Conservation (phyloP, 805 yeast genomes). For the Cyberlindnera subsufficiens region DNA sequence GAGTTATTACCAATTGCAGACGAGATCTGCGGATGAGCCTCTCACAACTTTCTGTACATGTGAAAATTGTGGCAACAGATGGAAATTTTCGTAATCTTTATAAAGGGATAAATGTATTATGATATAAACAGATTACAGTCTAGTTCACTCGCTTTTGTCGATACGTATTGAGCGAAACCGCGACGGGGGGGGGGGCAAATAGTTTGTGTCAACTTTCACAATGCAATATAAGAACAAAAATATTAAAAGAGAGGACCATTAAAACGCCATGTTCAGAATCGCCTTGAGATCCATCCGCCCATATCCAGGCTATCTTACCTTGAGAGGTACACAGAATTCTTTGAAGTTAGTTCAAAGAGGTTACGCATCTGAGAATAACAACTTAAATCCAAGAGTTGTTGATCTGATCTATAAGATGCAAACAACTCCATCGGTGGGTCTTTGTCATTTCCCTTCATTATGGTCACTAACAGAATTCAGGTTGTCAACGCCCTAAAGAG, state of each 20-base stretch:
- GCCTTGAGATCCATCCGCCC: too few relatives aligned
- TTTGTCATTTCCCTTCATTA: too few relatives aligned
- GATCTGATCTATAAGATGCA: conserved; percentile 12
- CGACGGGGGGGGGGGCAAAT: too few relatives aligned
- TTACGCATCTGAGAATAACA: conserved; percentile 10
- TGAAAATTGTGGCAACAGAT: conserved; percentile 94
- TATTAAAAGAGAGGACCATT: too few relatives aligned
- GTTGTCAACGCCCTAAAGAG: conserved; percentile 1
- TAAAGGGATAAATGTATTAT: not conserved
- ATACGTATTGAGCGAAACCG: too few relatives aligned
- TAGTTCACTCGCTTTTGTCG: too few relatives aligned
- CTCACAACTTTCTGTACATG: conserved; percentile 97
- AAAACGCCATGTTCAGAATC: too few relatives aligned
- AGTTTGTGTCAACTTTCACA: too few relatives aligned
- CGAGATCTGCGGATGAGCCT: conserved; percentile 98
- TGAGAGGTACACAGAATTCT: not conserved
- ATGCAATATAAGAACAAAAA: too few relatives aligned
- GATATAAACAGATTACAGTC: not conserved
- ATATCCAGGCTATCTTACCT: too few relatives aligned
- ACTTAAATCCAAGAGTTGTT: conserved; percentile 8
- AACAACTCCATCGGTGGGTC: conserved; percentile 10
- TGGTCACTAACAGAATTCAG: too few relatives aligned
- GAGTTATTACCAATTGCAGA: conserved; percentile 95
- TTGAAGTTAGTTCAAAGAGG: not conserved
- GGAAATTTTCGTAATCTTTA: conserved; percentile 75